phyloP scores from a whole-genome alignment of 106 monocot species.

The Hemerocallis citrina region DNA sequence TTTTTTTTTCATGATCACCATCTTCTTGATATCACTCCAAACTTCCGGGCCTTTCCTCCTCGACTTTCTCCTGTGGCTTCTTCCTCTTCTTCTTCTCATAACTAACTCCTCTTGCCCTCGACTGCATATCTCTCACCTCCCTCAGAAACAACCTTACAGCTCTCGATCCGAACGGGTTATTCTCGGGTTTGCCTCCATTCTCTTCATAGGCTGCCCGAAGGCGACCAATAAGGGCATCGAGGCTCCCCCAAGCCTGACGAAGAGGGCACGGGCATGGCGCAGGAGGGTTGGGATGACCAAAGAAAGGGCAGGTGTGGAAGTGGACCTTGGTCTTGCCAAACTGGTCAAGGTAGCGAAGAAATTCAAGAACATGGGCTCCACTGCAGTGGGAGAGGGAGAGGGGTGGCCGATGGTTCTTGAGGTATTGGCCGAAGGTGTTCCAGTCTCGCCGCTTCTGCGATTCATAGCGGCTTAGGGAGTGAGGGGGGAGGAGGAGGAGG shows the following conservation, averaged over 20 bases:
- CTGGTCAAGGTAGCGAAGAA: slow-evolving; percentile 35
- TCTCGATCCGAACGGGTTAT: slow-evolving; percentile 39
- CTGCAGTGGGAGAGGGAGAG: slow-evolving; percentile 32
- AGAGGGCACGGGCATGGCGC: slow-evolving; percentile 38
- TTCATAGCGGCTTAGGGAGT: no score
- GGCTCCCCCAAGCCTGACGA: slow-evolving; percentile 37
- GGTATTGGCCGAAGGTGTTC: slow-evolving; percentile 23
- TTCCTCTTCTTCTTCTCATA: slow-evolving; percentile 58
- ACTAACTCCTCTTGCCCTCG: slow-evolving; percentile 38
- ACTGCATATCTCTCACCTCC: slow-evolving; percentile 36
- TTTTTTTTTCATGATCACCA: no score
- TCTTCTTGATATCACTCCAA: no score
- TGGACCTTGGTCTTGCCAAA: slow-evolving; percentile 43
- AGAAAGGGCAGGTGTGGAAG: slow-evolving; percentile 22
- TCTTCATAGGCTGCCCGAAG: slow-evolving; percentile 30
- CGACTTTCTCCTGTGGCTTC: slow-evolving; percentile 1
- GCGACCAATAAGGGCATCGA: slow-evolving; percentile 33
- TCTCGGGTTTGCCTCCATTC: slow-evolving; percentile 41
- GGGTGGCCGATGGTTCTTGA: slow-evolving; percentile 21
- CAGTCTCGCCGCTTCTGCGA: slow-evolving; percentile 45
- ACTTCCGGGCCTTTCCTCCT: background rate
- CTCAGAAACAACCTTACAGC: slow-evolving; percentile 46
- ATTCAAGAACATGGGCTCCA: slow-evolving; percentile 27
- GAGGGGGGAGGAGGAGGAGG: no score
- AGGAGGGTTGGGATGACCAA: slow-evolving; percentile 22